Percentiles rank a stretch among this genome's conserved stretches.
phyloP scores from a whole-genome alignment of 257 asterid species.

The Sherardia arvensis region DNA sequence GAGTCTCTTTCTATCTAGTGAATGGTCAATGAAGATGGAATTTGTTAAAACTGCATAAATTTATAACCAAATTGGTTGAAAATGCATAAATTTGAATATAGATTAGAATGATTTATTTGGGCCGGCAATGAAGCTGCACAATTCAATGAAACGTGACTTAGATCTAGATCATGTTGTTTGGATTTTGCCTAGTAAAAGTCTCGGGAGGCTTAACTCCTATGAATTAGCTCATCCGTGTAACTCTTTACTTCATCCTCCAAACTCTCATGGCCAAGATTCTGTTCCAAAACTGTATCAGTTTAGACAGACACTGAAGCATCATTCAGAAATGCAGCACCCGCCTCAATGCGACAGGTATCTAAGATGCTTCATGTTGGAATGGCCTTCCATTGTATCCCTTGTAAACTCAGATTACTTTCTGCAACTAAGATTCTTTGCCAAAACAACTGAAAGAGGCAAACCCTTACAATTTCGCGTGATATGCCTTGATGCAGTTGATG shows the following conservation, averaged over 20 bases:
- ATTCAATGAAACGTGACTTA: background rate
- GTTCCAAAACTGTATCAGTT: conserved; percentile 1
- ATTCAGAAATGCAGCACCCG: background rate
- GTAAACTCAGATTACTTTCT: background rate
- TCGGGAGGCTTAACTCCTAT: conserved; percentile 7
- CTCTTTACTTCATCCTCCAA: background rate
- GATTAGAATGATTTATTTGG: too few species aligned
- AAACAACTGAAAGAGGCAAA: background rate
- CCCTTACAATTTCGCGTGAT: background rate
- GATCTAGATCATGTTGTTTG: background rate
- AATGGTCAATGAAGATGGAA: too few species aligned
- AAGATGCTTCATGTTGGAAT: background rate
- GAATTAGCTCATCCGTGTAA: conserved; percentile 6
- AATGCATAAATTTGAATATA: too few species aligned
- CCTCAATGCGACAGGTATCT: background rate
- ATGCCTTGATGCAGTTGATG: background rate
- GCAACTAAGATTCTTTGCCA: background rate
- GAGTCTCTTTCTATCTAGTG: too few species aligned
- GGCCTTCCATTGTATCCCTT: background rate
- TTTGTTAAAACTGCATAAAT: too few species aligned
- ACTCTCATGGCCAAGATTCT: too few species aligned
- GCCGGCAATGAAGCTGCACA: background rate
- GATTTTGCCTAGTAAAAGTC: background rate
- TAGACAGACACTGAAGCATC: background rate
- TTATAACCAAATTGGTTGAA: too few species aligned